phyloP scores from a whole-genome alignment of 441 rosid species.

The Pelargonium hybrid region DNA sequence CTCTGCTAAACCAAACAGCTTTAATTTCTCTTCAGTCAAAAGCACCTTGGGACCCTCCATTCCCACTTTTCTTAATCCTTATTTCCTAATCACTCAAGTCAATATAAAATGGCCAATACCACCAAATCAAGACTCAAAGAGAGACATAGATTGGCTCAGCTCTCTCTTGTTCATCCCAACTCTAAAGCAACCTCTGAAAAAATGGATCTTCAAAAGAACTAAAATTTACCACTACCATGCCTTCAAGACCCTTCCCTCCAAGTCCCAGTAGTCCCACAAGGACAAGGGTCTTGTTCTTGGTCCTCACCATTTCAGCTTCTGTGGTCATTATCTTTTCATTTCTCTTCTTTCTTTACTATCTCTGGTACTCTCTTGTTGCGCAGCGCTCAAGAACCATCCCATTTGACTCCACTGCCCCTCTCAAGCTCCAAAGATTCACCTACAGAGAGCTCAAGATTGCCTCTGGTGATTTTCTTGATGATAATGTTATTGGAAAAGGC shows the following conservation, averaged over 20 bases:
- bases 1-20: conserved; percentile 7
- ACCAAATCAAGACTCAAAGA: not conserved
- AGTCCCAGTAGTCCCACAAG: conserved; percentile 19
- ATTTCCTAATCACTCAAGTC: conserved; percentile 13
- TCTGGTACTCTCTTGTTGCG: conserved; percentile 42
- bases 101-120: not conserved
- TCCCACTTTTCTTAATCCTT: conserved; percentile 14
- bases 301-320: conserved; percentile 58
- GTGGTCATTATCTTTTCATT: conserved; percentile 48
- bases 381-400: conserved; percentile 74
- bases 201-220: not conserved
- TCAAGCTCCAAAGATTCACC: conserved; percentile 57
- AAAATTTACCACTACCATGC: conserved; percentile 31
- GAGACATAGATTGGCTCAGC: conserved; percentile 13
- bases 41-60: conserved; percentile 36
- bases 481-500: conserved; percentile 79
- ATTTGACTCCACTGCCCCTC: conserved; percentile 51
- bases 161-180: not conserved
- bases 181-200: not conserved
- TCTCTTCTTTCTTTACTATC: conserved; percentile 67
- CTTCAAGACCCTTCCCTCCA: conserved; percentile 55
- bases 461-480: conserved; percentile 56
- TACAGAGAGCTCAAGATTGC: conserved; percentile 73
- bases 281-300: conserved; percentile 53
- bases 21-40: conserved; percentile 35